Evolutionary conservation across 495 filamentous ascomycete species (phyloP), one percentile per base, ranked within the genome.

Genomic region (Aspergillus coremiiformis): DNA sequence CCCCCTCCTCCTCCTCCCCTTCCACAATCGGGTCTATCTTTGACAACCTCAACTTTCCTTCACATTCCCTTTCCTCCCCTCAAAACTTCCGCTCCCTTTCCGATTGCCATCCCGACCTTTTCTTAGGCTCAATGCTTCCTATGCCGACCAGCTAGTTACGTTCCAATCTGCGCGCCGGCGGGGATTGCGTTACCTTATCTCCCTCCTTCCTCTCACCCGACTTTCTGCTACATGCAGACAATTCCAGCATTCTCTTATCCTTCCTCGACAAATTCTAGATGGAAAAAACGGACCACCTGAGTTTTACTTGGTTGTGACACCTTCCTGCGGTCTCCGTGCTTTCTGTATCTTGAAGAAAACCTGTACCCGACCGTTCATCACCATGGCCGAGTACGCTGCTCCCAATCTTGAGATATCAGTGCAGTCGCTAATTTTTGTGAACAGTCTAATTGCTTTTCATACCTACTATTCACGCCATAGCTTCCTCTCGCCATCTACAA

Each of bases 321-420:
- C 50, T 47, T 19, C 21, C 47, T 45, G 21, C 39, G 39, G 37
- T 51, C 42, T 26, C 17, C 50, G 54, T 51, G 42, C 53, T 54
- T 49, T 44, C 49, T 44, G 30, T 20, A 49, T 22, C 39, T 29
- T 39, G 11, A 17, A 41, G 22, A 39, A 49, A n/a, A 27, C n/a
- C 48, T 43, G 9, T 9, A 23, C 26, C 23, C 56, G 30, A 60
- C 47, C 55, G 63, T 35, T 26, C 56, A 54, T 63, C 50, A 69
- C 45, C 63, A 75, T 75, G 72, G 72, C 72, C 56, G 72, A 75
- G 72, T 75, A 69, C 59, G 72, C 67, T 32, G 26, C 43, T 37
- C 29, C 45, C 27, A 17, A 15, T 14, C n/a, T 14, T 29, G 4
- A 27, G 32, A 1, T 35, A 2, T 35, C 14, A 1, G n/a, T 35